These are phyloP conservation scores for Bonia amplexicaulis DNA, from an alignment of 176 grass and related monocot genomes.

Conservation along the genomic window DNA sequence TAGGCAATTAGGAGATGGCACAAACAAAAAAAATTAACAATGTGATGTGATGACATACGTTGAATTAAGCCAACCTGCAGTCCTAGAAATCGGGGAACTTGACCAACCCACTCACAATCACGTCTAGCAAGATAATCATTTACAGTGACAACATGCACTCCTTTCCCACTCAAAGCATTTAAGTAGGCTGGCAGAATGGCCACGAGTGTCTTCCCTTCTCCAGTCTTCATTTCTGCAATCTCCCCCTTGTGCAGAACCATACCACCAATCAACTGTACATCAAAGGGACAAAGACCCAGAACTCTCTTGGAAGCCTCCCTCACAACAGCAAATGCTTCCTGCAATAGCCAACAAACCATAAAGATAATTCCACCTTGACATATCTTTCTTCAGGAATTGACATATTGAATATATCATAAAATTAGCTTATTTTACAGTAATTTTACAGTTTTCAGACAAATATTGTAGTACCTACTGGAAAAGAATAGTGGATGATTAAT, in stretches of 20 bases:
- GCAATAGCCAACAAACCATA: conserved; percentile 12
- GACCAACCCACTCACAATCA: conserved; percentile 98
- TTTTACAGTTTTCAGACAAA: neutral
- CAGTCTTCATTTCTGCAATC: conserved; percentile 97
- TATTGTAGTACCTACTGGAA: conserved; percentile 7
- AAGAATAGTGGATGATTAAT: neutral
- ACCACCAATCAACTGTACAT: conserved; percentile 87
- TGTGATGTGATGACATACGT: conserved; percentile 70
- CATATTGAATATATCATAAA: neutral
- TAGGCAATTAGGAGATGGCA: conserved; percentile 18
- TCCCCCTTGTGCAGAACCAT: conserved; percentile 97
- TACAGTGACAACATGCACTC: conserved; percentile 94
- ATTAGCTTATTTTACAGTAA: neutral
- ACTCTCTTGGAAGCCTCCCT: conserved; percentile 98
- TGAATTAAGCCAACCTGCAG: conserved; percentile 98
- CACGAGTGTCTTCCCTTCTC: conserved; percentile 98
- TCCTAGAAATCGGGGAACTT: conserved; percentile 92
- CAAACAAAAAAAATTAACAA: conserved; percentile 33
- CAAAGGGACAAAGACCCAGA: conserved; percentile 85
- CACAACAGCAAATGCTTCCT: conserved; percentile 95
- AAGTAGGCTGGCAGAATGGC: conserved; percentile 87
- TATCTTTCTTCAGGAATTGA: neutral
- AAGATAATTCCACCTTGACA: neutral
- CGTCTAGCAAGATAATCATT: conserved; percentile 97
- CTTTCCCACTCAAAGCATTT: conserved; percentile 93